Base-by-base conservation (phyloP, 2,329 filamentous ascomycete genomes). In the Arthrinium puccinioides region DNA sequence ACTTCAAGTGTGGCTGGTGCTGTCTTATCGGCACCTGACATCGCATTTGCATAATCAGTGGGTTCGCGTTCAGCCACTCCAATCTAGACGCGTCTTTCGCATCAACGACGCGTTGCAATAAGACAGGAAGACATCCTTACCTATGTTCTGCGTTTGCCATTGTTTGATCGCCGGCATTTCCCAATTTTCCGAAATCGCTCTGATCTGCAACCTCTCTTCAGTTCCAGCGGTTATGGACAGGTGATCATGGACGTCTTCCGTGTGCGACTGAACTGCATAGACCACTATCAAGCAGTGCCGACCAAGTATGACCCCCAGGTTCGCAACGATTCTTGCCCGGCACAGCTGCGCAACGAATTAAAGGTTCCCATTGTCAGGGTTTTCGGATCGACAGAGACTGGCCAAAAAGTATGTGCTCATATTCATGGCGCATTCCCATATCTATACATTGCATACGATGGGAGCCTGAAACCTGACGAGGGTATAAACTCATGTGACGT, bases 351-450 rank as follows among this genome's bases (percentile, higher is more conserved):
- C 44, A 79, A 77, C 42, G 74, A 77, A 23, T 82, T 85, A 9
- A 83, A 79, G 46, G 79, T 97, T 0, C 90, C 92, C 0, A 78
- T 97, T 9, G 80, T 98, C 42, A 79, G 92, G 46, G 76, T 94
- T 9, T 98, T 97, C 62, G 92, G 92, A 1, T 82, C 88, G 4
- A 96, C 90, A 1, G 87, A 94, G 57, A 92, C 87, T 0, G 92
- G 92, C 0, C 89, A 97, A 62, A 96, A 94, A 56, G 87, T 96
- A 13, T 96, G 92, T 64, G 87, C 87, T 21, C 92, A 98, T 64
- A 79, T 98, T 39, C 92, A 97, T 61, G 92, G 94, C 42, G 88
- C 87, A 16, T 89, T 98, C 52, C 92, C 92, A 2, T 98, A 98
- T 56, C 67, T 97, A n/a, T 97, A 88, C 56, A 70, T 98, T 39